Conservation (phyloP, 176 grass and related monocot genomes). For the Saccharum spontaneum region DNA sequence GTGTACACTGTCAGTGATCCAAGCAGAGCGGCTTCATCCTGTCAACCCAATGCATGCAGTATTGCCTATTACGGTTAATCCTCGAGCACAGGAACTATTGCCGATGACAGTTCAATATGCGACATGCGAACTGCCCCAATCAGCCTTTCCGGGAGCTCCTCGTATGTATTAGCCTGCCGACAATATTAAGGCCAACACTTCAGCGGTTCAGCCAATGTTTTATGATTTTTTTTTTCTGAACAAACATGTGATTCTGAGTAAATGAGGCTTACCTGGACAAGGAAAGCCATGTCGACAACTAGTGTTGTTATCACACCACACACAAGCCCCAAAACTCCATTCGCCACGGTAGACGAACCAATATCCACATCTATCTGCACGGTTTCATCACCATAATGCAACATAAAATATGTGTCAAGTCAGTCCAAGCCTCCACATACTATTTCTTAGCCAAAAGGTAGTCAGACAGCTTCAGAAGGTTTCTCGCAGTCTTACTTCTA, state of each 20-base stretch:
- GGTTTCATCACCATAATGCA: conserved; percentile 15
- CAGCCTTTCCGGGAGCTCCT: conserved; percentile 91
- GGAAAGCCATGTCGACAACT: conserved; percentile 99
- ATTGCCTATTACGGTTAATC: conserved; percentile 27
- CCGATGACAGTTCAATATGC: conserved; percentile 82
- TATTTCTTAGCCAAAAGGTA: neutral
- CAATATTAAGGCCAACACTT: neutral
- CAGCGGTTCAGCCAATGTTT: neutral
- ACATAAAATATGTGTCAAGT: conserved; percentile 17
- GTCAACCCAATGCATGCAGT: neutral
- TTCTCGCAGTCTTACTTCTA: conserved; percentile 58
- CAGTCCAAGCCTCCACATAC: neutral
- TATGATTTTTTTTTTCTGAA: neutral
- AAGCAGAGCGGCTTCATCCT: neutral
- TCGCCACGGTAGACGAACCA: conserved; percentile 95
- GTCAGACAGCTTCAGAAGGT: neutral
- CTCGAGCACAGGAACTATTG: conserved; percentile 64
- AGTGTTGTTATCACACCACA: conserved; percentile 86
- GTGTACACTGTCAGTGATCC: conserved; percentile 18
- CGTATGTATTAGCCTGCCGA: conserved; percentile 62
- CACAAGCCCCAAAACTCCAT: conserved; percentile 93
- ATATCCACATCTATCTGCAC: conserved; percentile 97
- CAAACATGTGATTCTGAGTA: neutral
- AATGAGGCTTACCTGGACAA: conserved; percentile 72
- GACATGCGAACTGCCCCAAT: conserved; percentile 92